Conservation (phyloP, 2,329 filamentous ascomycete genomes). For the Phaeosphaeria sp. region DNA sequence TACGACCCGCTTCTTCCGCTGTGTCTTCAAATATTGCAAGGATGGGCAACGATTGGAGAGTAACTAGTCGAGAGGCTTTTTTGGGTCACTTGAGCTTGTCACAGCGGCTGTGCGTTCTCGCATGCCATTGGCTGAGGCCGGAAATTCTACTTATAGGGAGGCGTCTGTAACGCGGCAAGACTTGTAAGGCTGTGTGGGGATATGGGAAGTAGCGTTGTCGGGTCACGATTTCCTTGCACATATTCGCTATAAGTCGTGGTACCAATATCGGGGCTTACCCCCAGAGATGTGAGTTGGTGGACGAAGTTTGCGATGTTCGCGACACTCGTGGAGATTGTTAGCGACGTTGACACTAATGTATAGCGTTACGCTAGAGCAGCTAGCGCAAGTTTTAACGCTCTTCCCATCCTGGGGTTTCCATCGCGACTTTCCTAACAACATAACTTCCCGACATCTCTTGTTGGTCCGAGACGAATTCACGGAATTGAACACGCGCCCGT, state of each 20-base stretch:
- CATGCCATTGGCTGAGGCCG: constrained; percentile 16
- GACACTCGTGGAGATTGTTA: not conserved
- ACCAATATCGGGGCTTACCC: not conserved
- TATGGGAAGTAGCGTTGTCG: not conserved
- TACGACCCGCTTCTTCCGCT: constrained; percentile 10
- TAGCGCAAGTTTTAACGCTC: not conserved
- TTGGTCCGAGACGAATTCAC: too few species aligned
- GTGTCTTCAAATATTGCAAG: not conserved
- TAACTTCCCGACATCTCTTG: too few species aligned
- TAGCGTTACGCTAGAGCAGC: not conserved
- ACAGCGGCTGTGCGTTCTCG: constrained; percentile 11
- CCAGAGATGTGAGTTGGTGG: not conserved
- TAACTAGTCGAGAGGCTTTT: constrained; percentile 14
- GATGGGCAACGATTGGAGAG: constrained; percentile 16
- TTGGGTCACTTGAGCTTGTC: constrained; percentile 19
- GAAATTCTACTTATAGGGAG: constrained; percentile 9
- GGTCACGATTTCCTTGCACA: not conserved
- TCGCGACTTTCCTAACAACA: too few species aligned
- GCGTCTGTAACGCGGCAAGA: constrained; percentile 14
- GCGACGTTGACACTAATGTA: not conserved
- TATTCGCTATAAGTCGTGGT: not conserved
- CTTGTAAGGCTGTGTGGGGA: constrained; percentile 1
- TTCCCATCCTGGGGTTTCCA: too few species aligned
- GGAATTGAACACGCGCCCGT: too few species aligned
- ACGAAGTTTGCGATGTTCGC: not conserved